Evolutionary conservation across 2,329 filamentous ascomycete species (phyloP), one percentile per base, ranked within the genome.

Genomic region (Botrytis squamosa): DNA sequence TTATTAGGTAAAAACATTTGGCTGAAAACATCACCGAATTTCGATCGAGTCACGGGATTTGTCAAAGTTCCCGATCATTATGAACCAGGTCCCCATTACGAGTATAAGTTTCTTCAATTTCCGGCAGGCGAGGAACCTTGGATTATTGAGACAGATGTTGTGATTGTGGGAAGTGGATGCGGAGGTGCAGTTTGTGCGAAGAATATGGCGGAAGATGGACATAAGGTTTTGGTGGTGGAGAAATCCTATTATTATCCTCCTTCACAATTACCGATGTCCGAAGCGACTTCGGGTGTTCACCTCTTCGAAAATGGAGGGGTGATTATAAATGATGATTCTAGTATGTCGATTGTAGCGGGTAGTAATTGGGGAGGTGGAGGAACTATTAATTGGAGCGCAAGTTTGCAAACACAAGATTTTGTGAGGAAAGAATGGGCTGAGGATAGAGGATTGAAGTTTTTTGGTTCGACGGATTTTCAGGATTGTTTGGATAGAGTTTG

Each of bases 131-230:
- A 79, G 3, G 81, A 80, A 9, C 84, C 88, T 0, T 89, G 90
- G 75, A 85, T 86, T 4, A 84, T 97, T 57, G 89, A 94, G 71
- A 91, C 92, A 0, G 95, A 98, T 81, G 89, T 97, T 0, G 89
- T 97, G 59, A 90, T 98, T 74, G 87, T 98, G 33, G 95, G 95
- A 3, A 96, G 93, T 55, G 95, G 95, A 42, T 97, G 93, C 78
- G 95, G 95, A 75, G 94, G 93, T 59, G 93, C 87, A 16, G 94
- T 97, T 0, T 89, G 88, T 52, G 94, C 95, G 38, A 95, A 95
- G 82, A 91, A 93, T 69, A 84, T 97, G 1, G 89, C 94, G 16
- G 91, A 94, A 82, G 92, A 91, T 1, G 93, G 92, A 6, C 86
- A 92, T 76, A 85, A 86, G 33, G 93, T 97, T 42, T 81, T 97